Conservation (phyloP, 257 asterid species). For the Mentha longifolia region DNA sequence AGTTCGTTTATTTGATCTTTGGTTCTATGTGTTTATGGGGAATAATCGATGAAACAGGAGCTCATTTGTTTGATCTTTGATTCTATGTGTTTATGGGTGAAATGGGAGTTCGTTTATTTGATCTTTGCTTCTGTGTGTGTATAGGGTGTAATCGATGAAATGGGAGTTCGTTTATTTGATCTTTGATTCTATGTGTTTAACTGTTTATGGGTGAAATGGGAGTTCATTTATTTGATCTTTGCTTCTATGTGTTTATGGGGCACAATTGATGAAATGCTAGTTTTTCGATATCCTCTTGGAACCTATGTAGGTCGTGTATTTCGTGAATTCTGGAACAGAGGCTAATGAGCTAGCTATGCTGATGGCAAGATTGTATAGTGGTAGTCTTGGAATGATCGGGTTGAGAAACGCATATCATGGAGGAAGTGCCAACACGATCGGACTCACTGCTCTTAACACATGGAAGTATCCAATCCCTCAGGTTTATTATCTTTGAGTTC, state of each 20-base stretch:
- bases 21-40: too few species aligned
- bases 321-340: slow-evolving; percentile 96
- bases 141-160: not conserved
- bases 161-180: not conserved
- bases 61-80: too few species aligned
- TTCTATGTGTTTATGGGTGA: not conserved
- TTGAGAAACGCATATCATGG: slow-evolving; percentile 97
- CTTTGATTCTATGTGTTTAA: not conserved
- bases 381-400: slow-evolving; percentile 85
- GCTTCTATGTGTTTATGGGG: not conserved
- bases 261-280: not conserved
- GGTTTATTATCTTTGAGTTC: slow-evolving; percentile 45
- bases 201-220: not conserved
- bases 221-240: not conserved
- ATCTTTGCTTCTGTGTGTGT: not conserved
- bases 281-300: slow-evolving; percentile 30
- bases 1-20: too few species aligned
- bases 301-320: slow-evolving; percentile 85
- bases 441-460: slow-evolving; percentile 85
- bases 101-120: not conserved
- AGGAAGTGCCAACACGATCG: slow-evolving; percentile 87
- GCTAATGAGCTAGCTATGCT: slow-evolving; percentile 93
- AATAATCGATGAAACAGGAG: not conserved
- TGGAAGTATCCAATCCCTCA: slow-evolving; percentile 97
- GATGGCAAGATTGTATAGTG: slow-evolving; percentile 90